Conservation (phyloP, 345 rosid genomes). For the Adansonia digitata region DNA sequence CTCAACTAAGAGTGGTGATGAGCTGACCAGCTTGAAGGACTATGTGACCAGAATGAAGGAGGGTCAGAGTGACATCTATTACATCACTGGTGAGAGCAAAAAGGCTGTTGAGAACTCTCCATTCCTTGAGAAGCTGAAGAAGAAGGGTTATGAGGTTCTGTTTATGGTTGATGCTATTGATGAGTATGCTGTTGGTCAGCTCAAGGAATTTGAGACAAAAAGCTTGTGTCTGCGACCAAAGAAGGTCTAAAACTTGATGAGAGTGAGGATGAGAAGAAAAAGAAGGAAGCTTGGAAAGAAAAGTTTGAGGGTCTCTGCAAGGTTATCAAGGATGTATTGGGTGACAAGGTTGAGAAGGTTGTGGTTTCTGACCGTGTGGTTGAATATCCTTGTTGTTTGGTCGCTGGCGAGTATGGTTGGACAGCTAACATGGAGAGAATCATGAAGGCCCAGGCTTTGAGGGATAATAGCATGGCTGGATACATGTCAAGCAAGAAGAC, state of each 20-base stretch:
- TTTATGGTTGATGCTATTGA: slow-evolving; percentile 89
- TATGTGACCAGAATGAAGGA: slow-evolving; percentile 96
- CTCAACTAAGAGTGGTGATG: slow-evolving; percentile 92
- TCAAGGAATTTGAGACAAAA: slow-evolving; percentile 84
- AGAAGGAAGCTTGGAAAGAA: slow-evolving; percentile 55
- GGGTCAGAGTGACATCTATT: slow-evolving; percentile 71
- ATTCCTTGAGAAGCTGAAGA: slow-evolving; percentile 87
- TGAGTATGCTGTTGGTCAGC: slow-evolving; percentile 79
- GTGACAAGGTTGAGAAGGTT: slow-evolving; percentile 79
- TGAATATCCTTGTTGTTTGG: slow-evolving; percentile 85
- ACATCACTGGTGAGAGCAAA: slow-evolving; percentile 91
- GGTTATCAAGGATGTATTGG: slow-evolving; percentile 76
- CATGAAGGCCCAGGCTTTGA: slow-evolving; percentile 85
- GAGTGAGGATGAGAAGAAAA: slow-evolving; percentile 73
- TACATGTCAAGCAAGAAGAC: slow-evolving; percentile 91
- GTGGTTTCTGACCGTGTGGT: slow-evolving; percentile 82
- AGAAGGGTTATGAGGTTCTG: slow-evolving; percentile 78
- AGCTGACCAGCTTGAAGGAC: slow-evolving; percentile 81
- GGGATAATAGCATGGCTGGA: slow-evolving; percentile 82
- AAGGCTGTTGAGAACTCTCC: slow-evolving; percentile 95
- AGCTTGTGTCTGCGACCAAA: slow-evolving; percentile 82
- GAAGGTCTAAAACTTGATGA: slow-evolving; percentile 80
- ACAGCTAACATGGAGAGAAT: slow-evolving; percentile 93
- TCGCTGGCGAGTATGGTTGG: slow-evolving; percentile 83
- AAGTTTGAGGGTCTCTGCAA: slow-evolving; percentile 83